A percentile compares a stretch with the other conserved stretches of the same genome.
Conservation (phyloP, 2,329 filamentous ascomycete genomes). For the Pseudogymnoascus sp. region DNA sequence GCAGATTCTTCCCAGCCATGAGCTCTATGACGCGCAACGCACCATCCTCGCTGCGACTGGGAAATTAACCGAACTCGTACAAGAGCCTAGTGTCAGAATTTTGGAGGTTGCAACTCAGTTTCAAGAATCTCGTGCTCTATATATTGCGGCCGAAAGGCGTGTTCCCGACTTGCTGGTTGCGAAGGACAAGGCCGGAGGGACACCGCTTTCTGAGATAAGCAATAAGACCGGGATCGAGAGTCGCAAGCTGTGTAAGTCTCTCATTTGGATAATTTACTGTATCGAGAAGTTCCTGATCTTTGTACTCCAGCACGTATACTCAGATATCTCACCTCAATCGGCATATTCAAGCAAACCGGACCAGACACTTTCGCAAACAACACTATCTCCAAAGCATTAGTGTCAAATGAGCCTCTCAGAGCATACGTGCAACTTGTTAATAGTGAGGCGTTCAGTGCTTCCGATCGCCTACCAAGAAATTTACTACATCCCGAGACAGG, state of each 20-base stretch:
- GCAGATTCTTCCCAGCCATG: too few species aligned
- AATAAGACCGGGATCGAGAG: conserved; percentile 21
- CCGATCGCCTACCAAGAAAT: too few species aligned
- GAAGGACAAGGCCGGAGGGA: conserved; percentile 18
- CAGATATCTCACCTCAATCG: conserved; percentile 29
- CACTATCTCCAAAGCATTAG: conserved; percentile 28
- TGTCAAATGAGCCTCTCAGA: conserved; percentile 29
- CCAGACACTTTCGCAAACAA: conserved; percentile 31
- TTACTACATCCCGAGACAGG: too few species aligned
- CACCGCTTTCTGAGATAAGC: conserved; percentile 25
- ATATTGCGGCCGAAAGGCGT: conserved; percentile 28
- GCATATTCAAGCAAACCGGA: conserved; percentile 27
- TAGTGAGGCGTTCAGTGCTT: too few species aligned
- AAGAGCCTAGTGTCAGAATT: conserved; percentile 26
- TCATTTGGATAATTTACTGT: too few species aligned
- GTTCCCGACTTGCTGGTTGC: conserved; percentile 29
- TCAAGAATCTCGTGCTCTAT: conserved; percentile 28
- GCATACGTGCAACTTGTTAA: conserved; percentile 21
- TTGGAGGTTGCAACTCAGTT: conserved; percentile 29
- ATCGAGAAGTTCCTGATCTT: conserved; percentile 9
- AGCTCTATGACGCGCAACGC: conserved; percentile 28
- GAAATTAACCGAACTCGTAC: conserved; percentile 28
- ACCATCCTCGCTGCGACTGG: conserved; percentile 28
- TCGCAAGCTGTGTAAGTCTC: too few species aligned
- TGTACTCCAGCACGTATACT: conserved; percentile 22